A percentile compares a stretch with the other conserved stretches of the same genome.
phyloP scores from a whole-genome alignment of 345 rosid genomes.

The Syzygium aromaticum region DNA sequence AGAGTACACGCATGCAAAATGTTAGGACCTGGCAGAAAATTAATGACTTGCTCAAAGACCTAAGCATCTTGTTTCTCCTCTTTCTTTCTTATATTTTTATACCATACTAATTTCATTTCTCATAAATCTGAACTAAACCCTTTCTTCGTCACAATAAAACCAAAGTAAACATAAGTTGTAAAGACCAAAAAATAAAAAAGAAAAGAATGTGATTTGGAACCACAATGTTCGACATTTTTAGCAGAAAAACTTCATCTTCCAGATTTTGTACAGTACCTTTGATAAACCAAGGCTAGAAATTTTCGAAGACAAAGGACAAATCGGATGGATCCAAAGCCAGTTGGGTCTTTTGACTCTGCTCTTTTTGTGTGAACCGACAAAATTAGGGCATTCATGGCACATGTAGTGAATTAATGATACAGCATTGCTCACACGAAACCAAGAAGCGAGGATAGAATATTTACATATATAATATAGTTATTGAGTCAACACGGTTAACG shows the following conservation, averaged over 20 bases:
- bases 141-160: background rate
- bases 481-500: background rate
- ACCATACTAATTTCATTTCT: background rate
- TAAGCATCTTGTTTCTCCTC: background rate
- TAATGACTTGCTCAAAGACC: background rate
- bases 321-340: background rate
- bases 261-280: background rate
- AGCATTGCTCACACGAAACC: background rate
- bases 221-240: background rate
- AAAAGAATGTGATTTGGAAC: background rate
- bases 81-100: background rate
- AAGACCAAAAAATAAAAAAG: background rate
- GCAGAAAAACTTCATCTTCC: background rate
- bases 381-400: background rate
- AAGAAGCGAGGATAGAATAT: background rate
- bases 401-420: background rate
- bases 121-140: background rate
- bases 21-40: background rate
- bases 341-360: background rate
- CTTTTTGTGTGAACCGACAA: background rate
- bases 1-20: background rate
- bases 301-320: background rate
- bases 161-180: background rate
- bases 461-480: background rate
- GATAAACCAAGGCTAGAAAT: background rate